Base-by-base conservation (phyloP, 2,329 filamentous ascomycete species). In the Fusarium guadeloupense region DNA sequence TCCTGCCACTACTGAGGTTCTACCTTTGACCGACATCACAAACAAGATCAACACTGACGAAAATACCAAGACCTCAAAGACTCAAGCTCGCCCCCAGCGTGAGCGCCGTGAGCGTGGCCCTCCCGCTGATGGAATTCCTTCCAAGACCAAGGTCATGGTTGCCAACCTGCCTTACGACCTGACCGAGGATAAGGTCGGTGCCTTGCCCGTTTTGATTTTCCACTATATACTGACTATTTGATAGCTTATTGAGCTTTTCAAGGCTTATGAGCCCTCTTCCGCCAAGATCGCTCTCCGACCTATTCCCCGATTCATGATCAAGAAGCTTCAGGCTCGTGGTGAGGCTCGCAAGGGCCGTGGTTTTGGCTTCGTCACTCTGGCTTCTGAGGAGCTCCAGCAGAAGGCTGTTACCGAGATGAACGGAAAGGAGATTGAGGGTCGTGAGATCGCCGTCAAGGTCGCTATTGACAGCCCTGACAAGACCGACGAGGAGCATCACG, bases 121-220 rank as follows among this genome's bases (percentile, higher is more conserved):
- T 67, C 95, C 95, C 59, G 94, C 96, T 79, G 94, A 99, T 77
- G 95, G 95, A 70, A 92, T 99, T 74, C 90, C 95, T 68, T 98
- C 94, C 80, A 97, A 97, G 89, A 98, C 91, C 80, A 99, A 99
- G 90, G 92, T 99, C 81, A 99, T 99, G 95, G 95, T 99, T 74
- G 95, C 95, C 75, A 99, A 99, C 85, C 88, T 99, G 64, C 95
- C 95, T 47, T 99, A 99, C 76, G 94, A 99, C 82, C 86, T 98
- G 78, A 94, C 90, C 72, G 95, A 99, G 83, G 93, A 98, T 74
- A 96, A 94, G 88, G 94, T 96, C 81, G 52, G 62, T 68, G 84
- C 12, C 25, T 26, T 25, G 7, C 39, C 12, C 14, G n/a, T n/a
- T 25, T 45, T n/a, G 19, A 10, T 17, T 33, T 28, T 9, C 13